Evolutionary conservation across 805 yeast species (phyloP).

Genomic region (Pichia deserticola): DNA sequence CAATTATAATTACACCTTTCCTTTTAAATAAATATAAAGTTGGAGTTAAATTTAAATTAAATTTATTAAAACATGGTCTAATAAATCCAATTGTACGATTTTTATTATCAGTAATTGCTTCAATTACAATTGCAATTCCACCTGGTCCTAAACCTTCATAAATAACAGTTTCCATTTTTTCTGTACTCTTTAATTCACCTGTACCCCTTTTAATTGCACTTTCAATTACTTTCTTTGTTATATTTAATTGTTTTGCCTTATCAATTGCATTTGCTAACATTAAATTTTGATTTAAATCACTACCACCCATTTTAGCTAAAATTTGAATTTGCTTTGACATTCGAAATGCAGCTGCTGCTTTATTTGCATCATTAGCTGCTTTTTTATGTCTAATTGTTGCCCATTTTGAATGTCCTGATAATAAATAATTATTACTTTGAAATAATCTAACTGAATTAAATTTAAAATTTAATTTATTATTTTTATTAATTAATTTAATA

Average conservation of each 20-base stretch:
- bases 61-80: conserved; percentile 65
- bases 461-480: no score
- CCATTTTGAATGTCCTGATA: conserved; percentile 95
- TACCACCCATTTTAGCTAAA: conserved; percentile 68
- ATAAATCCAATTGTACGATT: conserved; percentile 72
- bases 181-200: conserved; percentile 47
- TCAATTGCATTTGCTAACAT: conserved; percentile 68
- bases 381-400: conserved; percentile 90
- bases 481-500: no score
- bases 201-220: conserved; percentile 80
- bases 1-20: conserved; percentile 63
- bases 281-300: conserved; percentile 53
- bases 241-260: conserved; percentile 65
- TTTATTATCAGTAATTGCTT: conserved; percentile 84
- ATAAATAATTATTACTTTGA: background rate
- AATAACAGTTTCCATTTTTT: conserved; percentile 44
- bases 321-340: conserved; percentile 67
- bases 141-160: conserved; percentile 94
- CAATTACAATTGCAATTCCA: conserved; percentile 79
- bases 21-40: conserved; percentile 70
- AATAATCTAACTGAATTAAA: background rate
- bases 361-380: conserved; percentile 82
- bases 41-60: conserved; percentile 60
- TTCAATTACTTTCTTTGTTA: conserved; percentile 80
- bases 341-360: conserved; percentile 60